phyloP scores from a whole-genome alignment of 2,329 filamentous ascomycete species.

The Paecilomyces niveus region DNA sequence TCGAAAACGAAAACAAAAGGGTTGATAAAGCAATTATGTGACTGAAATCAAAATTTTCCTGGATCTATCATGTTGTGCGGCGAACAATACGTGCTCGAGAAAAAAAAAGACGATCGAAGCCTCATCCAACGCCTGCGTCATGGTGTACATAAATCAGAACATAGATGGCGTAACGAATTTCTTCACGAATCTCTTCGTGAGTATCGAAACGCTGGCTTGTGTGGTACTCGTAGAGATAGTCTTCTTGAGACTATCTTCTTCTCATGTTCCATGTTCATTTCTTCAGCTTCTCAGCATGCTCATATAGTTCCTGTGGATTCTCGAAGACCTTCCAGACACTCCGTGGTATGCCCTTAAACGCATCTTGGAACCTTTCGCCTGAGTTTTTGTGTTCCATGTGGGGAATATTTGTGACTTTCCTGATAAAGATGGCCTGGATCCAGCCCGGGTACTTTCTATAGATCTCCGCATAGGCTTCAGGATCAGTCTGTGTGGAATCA shows the following conservation, averaged over 20 bases:
- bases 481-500: conserved; percentile 86
- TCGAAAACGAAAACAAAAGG: not conserved
- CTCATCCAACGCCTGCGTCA: too few species aligned
- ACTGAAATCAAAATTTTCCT: too few species aligned
- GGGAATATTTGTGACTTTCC: conserved; percentile 71
- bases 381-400: conserved; percentile 69
- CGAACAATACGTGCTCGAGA: too few species aligned
- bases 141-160: too few species aligned
- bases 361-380: conserved; percentile 68
- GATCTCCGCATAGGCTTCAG: conserved; percentile 80
- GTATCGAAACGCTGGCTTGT: not conserved
- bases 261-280: conserved; percentile 9
- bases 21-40: too few species aligned
- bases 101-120: too few species aligned
- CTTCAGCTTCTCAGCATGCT: conserved; percentile 22
- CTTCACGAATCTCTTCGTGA: not conserved
- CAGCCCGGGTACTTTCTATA: conserved; percentile 63
- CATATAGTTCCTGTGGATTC: conserved; percentile 57
- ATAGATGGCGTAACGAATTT: too few species aligned
- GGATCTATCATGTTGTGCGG: too few species aligned
- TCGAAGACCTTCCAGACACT: conserved; percentile 77
- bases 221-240: not conserved
- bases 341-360: conserved; percentile 67
- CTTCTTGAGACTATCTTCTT: not conserved
- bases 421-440: conserved; percentile 77